A percentile compares a stretch with the other conserved stretches of the same genome.
These are phyloP conservation scores for Epichloe gansuensis DNA, from an alignment of 2,329 filamentous ascomycete genomes.

Conservation along the genomic window DNA sequence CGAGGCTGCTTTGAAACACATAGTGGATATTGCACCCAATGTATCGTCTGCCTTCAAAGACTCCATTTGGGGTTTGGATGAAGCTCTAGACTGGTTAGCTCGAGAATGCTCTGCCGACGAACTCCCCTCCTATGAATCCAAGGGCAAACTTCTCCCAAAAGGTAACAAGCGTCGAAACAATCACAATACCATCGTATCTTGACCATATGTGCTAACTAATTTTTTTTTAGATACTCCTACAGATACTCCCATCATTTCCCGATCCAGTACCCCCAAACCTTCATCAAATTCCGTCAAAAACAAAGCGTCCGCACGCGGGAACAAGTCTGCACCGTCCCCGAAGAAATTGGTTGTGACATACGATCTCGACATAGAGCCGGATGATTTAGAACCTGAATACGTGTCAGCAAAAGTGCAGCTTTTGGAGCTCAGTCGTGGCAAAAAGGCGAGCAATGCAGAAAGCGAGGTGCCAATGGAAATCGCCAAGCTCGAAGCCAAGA, in stretches of 20 bases:
- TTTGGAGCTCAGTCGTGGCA: conserved; percentile 34
- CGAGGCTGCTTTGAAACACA: conserved; percentile 48
- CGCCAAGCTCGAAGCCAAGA: conserved; percentile 57
- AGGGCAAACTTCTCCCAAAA: conserved; percentile 24
- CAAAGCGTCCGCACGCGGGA: conserved; percentile 20
- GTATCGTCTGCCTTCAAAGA: conserved; percentile 46
- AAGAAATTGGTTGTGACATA: conserved; percentile 38
- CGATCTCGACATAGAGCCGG: conserved; percentile 61
- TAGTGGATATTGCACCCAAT: conserved; percentile 54
- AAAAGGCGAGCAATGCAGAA: conserved; percentile 10
- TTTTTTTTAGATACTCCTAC: conserved; percentile 30
- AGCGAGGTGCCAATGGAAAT: conserved; percentile 32
- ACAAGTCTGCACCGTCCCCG: conserved; percentile 9
- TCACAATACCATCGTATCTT: neutral
- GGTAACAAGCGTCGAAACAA: conserved; percentile 13
- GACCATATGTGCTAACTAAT: conserved; percentile 4
- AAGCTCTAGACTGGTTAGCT: conserved; percentile 84
- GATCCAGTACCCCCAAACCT: conserved; percentile 35
- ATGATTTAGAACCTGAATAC: conserved; percentile 63
- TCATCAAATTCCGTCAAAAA: conserved; percentile 14
- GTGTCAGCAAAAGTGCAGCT: conserved; percentile 58
- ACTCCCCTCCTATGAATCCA: conserved; percentile 54
- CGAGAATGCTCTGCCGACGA: conserved; percentile 57
- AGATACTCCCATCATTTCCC: conserved; percentile 37
- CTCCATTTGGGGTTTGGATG: conserved; percentile 71